phyloP scores from a whole-genome alignment of 192 early-diverging fungal genomes.

The Coemansia sp. region DNA sequence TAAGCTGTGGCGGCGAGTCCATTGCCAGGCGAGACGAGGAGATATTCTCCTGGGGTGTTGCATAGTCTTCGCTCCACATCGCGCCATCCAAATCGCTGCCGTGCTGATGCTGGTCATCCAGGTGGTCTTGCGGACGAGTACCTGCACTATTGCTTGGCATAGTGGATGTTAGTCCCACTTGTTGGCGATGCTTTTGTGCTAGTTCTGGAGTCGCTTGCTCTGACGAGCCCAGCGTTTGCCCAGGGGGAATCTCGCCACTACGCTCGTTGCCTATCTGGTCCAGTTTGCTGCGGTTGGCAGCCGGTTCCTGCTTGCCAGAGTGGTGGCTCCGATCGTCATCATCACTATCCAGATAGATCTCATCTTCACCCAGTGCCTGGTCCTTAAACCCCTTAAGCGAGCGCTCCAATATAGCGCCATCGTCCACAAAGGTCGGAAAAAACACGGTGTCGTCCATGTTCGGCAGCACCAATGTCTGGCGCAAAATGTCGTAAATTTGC shows the following conservation, averaged over 20 bases:
- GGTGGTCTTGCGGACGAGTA: not conserved
- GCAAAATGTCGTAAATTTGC: slow-evolving; percentile 77
- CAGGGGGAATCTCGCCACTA: not conserved
- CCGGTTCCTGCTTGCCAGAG: not conserved
- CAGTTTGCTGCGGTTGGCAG: not conserved
- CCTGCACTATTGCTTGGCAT: not conserved
- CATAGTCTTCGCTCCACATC: slow-evolving; percentile 3
- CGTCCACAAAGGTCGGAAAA: slow-evolving; percentile 56
- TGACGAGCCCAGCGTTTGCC: not conserved
- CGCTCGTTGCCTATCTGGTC: not conserved
- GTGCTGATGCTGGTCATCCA: not conserved
- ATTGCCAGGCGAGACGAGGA: slow-evolving; percentile 7
- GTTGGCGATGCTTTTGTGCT: not conserved
- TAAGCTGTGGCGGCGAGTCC: slow-evolving; percentile 20
- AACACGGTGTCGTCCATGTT: slow-evolving; percentile 88
- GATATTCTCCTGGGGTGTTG: not conserved
- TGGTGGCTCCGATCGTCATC: not conserved
- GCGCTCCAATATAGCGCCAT: slow-evolving; percentile 60
- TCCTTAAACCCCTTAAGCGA: slow-evolving; percentile 41
- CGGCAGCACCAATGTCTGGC: slow-evolving; percentile 76
- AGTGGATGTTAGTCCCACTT: not conserved
- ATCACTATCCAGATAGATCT: not conserved
- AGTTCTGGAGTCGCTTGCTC: not conserved
- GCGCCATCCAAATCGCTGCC: not conserved
- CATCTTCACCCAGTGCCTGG: slow-evolving; percentile 18